phyloP scores from a whole-genome alignment of 768 basidiomycete species.

The Pisolithus tinctorius region DNA sequence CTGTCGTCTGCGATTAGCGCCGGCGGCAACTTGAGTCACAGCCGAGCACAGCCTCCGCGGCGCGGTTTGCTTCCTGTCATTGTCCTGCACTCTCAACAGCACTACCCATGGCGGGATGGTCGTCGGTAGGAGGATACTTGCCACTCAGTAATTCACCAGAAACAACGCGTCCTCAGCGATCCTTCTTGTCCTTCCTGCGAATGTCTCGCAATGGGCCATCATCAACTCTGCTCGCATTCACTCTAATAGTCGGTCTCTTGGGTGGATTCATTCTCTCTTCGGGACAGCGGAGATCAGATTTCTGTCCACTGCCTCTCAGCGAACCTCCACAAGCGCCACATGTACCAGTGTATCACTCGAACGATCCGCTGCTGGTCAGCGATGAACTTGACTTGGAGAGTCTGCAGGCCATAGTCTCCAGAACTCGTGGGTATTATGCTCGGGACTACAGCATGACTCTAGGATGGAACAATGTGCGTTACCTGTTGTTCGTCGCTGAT shows the following conservation, averaged over 20 bases:
- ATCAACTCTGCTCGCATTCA: constrained; percentile 12
- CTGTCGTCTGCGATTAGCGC: no score
- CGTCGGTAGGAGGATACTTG: constrained; percentile 13
- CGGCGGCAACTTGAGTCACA: no score
- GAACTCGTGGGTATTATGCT: constrained; percentile 37
- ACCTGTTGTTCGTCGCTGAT: background rate
- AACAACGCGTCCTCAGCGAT: background rate
- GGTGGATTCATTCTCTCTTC: constrained; percentile 19
- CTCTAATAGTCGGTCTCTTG: constrained; percentile 19
- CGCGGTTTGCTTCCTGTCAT: background rate
- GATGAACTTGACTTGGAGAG: constrained; percentile 25
- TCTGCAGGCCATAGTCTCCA: constrained; percentile 27
- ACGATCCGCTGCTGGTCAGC: constrained; percentile 9
- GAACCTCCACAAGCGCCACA: background rate
- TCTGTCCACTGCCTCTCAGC: constrained; percentile 13
- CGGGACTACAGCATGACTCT: constrained; percentile 39
- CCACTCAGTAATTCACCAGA: constrained; percentile 13
- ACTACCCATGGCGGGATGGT: constrained; percentile 7
- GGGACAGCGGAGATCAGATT: constrained; percentile 10
- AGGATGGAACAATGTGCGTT: constrained; percentile 43
- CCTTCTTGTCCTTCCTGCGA: constrained; percentile 11
- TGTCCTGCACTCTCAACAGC: background rate
- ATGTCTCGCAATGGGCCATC: constrained; percentile 13
- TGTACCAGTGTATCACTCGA: background rate
- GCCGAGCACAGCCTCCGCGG: background rate